Evolutionary conservation across 2,329 filamentous ascomycete species (phyloP), one percentile per base, ranked within the genome.

Genomic region (Blumeria graminis): DNA sequence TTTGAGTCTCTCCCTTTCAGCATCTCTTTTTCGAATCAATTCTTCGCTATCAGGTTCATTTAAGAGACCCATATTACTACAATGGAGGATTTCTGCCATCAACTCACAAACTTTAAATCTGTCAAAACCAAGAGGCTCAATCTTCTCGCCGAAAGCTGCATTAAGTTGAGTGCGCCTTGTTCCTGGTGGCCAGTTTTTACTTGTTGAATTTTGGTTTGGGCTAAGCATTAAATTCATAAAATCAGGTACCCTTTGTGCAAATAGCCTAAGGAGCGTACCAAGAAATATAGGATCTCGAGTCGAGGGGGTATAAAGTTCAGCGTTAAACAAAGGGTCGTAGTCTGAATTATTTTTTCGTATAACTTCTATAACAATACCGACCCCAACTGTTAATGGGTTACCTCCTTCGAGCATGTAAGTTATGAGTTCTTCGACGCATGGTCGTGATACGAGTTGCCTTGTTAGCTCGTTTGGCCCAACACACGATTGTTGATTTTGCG

Each of bases 311-410:
- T 85, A 85, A 33, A 85, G 80, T 58, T 88, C 86, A 53, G 84
- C 80, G 59, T 89, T 81, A 63, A 89, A 85, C 63, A 96, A 92
- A 0, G 92, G 83, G 63, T 98, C 92, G 67, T 98, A 98, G 69
- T 98, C 92, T 0, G 92, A 96, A 68, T 98, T 98, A 70, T 98
- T 98, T 72, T 98, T 98, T 59, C 92, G 80, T 67, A 98, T 98
- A 50, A 98, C 92, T 70, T 98, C 92, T 61, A 98, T 98, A 36
- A 98, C 79, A 64, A 96, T 95, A 18, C 92, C 92, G 10, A 98
- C 92, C 54, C 92, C 92, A 14, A 96, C 93, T 0, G 90, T 96
- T 58, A 98, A 71, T 6, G 92, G 84, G 64, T 98, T 96, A 32
- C 92, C 92, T 41, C 92, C 92, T 55, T 82, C 77, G 13, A 96